phyloP scores from a whole-genome alignment of 2,329 filamentous ascomycete species.

The Penicillium aurantiogriseum region DNA sequence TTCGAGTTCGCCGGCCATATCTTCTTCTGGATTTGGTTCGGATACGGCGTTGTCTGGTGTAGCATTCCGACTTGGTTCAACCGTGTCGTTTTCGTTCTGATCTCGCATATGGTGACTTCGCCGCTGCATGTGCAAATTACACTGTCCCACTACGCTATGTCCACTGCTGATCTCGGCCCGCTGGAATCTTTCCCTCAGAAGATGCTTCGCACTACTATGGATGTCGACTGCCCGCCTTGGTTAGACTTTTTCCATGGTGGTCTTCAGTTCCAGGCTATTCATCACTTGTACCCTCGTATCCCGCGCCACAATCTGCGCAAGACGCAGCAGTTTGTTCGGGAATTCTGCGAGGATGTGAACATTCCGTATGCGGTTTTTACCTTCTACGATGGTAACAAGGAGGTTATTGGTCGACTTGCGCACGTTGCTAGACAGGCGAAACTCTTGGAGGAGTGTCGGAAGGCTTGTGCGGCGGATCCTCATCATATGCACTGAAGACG shows the following conservation, averaged over 20 bases:
- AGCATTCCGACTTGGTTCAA: slow-evolving; percentile 65
- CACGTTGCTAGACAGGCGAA: slow-evolving; percentile 73
- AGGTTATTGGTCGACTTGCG: slow-evolving; percentile 69
- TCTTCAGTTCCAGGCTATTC: slow-evolving; percentile 82
- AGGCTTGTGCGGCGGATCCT: slow-evolving; percentile 27
- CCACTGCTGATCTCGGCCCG: slow-evolving; percentile 76
- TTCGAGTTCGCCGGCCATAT: slow-evolving; percentile 70
- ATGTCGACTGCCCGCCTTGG: slow-evolving; percentile 81
- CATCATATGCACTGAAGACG: slow-evolving; percentile 14
- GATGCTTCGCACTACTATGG: slow-evolving; percentile 90
- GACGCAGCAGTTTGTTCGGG: slow-evolving; percentile 69
- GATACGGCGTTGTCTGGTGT: slow-evolving; percentile 71
- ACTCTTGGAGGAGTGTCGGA: slow-evolving; percentile 69
- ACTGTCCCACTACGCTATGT: slow-evolving; percentile 91
- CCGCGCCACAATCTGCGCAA: slow-evolving; percentile 76
- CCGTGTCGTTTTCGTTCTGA: slow-evolving; percentile 69
- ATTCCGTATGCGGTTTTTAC: slow-evolving; percentile 83
- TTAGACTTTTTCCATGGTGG: slow-evolving; percentile 85
- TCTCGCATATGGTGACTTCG: slow-evolving; percentile 76
- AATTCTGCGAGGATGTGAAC: slow-evolving; percentile 75
- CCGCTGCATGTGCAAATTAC: slow-evolving; percentile 85
- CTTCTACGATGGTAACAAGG: slow-evolving; percentile 74
- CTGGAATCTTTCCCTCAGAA: slow-evolving; percentile 82
- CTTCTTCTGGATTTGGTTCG: slow-evolving; percentile 83
- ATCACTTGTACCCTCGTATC: slow-evolving; percentile 78